Percentiles rank a stretch among this genome's conserved stretches.
Conservation (phyloP, 495 filamentous ascomycete species). For the Podospora comata region DNA sequence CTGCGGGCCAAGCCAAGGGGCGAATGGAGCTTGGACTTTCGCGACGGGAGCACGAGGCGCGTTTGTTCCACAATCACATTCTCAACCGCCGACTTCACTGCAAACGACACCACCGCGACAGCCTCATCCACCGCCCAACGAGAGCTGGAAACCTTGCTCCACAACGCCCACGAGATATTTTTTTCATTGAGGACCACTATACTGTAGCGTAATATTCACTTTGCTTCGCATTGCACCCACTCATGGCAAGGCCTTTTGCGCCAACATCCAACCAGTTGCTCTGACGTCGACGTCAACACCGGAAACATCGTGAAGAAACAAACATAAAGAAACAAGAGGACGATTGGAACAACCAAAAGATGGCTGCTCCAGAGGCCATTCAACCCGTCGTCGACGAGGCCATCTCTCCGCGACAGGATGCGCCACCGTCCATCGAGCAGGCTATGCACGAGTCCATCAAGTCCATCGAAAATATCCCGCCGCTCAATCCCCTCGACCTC, state of each 20-base stretch:
- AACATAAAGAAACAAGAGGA: background rate
- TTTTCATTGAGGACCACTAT: background rate
- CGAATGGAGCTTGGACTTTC: background rate
- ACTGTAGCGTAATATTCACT: background rate
- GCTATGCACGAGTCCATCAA: slow-evolving; percentile 28
- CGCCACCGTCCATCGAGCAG: slow-evolving; percentile 29
- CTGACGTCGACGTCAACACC: background rate
- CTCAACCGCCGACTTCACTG: background rate
- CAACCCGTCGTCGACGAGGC: slow-evolving; percentile 35
- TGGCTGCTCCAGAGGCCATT: slow-evolving; percentile 23
- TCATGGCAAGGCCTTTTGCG: background rate
- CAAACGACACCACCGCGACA: background rate
- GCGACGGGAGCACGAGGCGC: background rate
- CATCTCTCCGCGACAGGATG: slow-evolving; percentile 37
- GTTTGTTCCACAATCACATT: background rate
- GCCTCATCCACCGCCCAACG: background rate
- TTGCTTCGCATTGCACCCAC: background rate
- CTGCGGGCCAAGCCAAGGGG: background rate
- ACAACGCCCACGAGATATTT: background rate
- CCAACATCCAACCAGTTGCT: background rate
- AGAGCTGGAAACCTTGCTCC: background rate
- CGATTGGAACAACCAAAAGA: background rate
- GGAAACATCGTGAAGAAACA: background rate
- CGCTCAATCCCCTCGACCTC: slow-evolving; percentile 36
- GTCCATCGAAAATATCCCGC: slow-evolving; percentile 26